A percentile compares a stretch with the other conserved stretches of the same genome.
Evolutionary conservation across 2,329 filamentous ascomycete genomes (phyloP).

Genomic region (Epichloe typhina): DNA sequence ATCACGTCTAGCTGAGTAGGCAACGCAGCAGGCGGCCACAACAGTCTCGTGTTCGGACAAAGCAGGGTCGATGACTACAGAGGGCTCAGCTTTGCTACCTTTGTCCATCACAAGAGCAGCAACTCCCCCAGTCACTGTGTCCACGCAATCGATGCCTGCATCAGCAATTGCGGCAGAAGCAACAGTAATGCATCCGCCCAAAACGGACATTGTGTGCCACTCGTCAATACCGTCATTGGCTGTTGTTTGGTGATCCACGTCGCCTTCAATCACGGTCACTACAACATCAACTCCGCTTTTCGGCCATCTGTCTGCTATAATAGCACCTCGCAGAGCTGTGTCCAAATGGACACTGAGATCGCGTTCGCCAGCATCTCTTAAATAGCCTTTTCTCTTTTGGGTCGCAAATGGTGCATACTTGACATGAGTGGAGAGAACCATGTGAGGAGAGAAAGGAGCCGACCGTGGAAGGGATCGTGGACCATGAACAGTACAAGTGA

Average conservation of each 20-base stretch:
- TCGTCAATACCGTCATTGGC: conserved; percentile 43
- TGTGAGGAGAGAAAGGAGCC: conserved; percentile 81
- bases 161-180: conserved; percentile 87
- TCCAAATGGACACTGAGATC: conserved; percentile 87
- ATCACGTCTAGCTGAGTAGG: conserved; percentile 73
- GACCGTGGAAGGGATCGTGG: conserved; percentile 82
- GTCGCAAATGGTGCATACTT: conserved; percentile 96
- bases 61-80: conserved; percentile 65
- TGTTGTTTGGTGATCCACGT: conserved; percentile 54
- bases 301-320: conserved; percentile 94
- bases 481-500: conserved; percentile 86
- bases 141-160: conserved; percentile 90
- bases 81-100: conserved; percentile 19
- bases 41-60: conserved; percentile 68
- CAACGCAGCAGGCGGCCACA: conserved; percentile 75
- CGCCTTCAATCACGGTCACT: conserved; percentile 83
- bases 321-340: conserved; percentile 73
- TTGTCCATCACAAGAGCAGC: conserved; percentile 54
- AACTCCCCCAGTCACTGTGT: conserved; percentile 84
- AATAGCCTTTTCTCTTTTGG: conserved; percentile 66
- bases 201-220: conserved; percentile 83
- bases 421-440: conserved; percentile 83
- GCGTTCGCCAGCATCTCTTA: conserved; percentile 73
- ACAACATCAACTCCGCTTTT: conserved; percentile 96
- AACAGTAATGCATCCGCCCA: conserved; percentile 86